These are phyloP conservation scores for Boletus vermiculosoides DNA, from an alignment of 768 basidiomycete genomes.

Conservation along the genomic window DNA sequence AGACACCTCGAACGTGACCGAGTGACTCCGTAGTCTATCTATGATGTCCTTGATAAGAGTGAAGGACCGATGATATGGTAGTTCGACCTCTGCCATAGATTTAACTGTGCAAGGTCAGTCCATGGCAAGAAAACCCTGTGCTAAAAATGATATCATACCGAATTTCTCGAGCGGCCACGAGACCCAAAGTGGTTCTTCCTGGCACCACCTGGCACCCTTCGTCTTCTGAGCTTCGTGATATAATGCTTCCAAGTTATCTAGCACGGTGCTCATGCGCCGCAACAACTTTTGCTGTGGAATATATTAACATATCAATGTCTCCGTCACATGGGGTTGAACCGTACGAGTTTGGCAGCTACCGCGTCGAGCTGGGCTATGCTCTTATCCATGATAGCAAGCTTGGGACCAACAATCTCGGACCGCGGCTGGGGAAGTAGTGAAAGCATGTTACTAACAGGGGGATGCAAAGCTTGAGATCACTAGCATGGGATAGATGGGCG, in stretches of 20 bases:
- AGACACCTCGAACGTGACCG: slow-evolving; percentile 67
- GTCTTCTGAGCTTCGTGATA: slow-evolving; percentile 66
- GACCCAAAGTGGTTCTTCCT: slow-evolving; percentile 72
- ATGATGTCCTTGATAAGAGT: slow-evolving; percentile 54
- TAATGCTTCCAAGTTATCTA: slow-evolving; percentile 65
- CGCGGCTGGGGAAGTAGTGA: slow-evolving; percentile 58
- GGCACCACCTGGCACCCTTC: slow-evolving; percentile 72
- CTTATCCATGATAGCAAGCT: slow-evolving; percentile 65
- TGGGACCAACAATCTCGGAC: slow-evolving; percentile 59
- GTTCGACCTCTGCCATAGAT: slow-evolving; percentile 52
- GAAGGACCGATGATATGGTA: slow-evolving; percentile 68
- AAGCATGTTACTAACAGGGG: slow-evolving; percentile 56
- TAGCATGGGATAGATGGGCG: not conserved
- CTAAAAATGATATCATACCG: slow-evolving; percentile 41
- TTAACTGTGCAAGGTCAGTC: slow-evolving; percentile 42
- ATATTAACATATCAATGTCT: not conserved
- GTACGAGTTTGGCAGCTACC: slow-evolving; percentile 65
- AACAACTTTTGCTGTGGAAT: slow-evolving; percentile 64
- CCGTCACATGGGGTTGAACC: slow-evolving; percentile 18
- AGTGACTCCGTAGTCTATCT: slow-evolving; percentile 59
- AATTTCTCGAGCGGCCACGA: slow-evolving; percentile 84
- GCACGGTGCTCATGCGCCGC: slow-evolving; percentile 55
- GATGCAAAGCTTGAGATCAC: not conserved
- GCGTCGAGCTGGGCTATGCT: slow-evolving; percentile 57
- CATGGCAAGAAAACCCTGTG: not conserved